Base-by-base conservation (phyloP, 805 yeast genomes). In the Candida adriatica region DNA sequence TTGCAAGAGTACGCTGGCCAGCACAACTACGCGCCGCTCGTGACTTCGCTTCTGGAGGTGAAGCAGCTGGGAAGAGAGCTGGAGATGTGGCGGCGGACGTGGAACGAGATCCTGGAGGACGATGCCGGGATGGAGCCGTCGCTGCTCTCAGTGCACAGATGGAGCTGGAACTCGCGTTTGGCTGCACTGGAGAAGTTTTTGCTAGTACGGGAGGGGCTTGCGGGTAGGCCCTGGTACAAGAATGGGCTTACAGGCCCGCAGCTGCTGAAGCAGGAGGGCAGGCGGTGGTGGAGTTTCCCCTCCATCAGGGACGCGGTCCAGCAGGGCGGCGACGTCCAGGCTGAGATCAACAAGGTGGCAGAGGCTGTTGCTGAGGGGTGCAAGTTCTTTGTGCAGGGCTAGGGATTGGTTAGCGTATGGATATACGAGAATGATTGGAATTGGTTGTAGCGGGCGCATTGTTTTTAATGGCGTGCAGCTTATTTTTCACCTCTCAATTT, bases 101-200 rank as follows among this genome's bases (percentile, higher is more conserved):
- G 96, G 96, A 52, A 56, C 15, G 69, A 70, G 19, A 58, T 73
- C 14, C 70, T 71, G 4, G 53, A 56, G 10, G 64, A 66, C 19
- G 70, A 66, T 29, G 61, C 68, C 5, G 88, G 81, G 2, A 48
- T 75, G 4, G 94, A 88, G 51, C 87, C 94, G 2, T 73, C 86
- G 2, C 51, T 80, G 34, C 59, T 84, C 24, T 69, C 88, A 0
- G 75, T 78, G 27, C 76, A 73, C 41, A 65, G 97, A 46, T 73
- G 84, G 79, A 74, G 73, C 35, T 82, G 92, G 84, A 88, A 88
- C 55, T 67, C 74, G n/a, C 73, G 74, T 38, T 56, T 85, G 46
- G 55, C 72, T 4, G 53, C 58, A 11, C 62, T 83, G 35, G 79
- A 77, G 40, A 70, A 69, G 40, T 53, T 62, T 13, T 69, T 83